Conservation (phyloP, 805 yeast species). For the Cyberlindnera veronae region DNA sequence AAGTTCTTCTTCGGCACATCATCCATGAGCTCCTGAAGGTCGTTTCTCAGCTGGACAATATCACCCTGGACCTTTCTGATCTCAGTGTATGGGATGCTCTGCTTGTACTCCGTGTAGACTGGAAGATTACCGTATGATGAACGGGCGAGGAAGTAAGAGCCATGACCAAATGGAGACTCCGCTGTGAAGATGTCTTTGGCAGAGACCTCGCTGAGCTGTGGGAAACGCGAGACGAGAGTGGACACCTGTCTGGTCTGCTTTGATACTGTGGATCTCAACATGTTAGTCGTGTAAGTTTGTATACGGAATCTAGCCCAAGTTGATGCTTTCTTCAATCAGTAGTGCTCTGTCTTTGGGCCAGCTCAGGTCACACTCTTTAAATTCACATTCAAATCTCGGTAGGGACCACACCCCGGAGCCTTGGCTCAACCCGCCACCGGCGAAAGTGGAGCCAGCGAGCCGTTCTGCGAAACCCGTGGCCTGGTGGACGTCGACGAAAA, state of each 20-base stretch:
- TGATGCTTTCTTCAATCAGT: neutral
- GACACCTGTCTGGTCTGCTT: conserved; percentile 16
- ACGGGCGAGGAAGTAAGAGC: conserved; percentile 38
- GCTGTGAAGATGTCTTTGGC: conserved; percentile 27
- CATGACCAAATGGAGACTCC: conserved; percentile 25
- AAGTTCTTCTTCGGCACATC: conserved; percentile 44
- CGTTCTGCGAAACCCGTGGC: too few species aligned
- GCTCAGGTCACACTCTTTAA: too few species aligned
- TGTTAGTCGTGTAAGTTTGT: neutral
- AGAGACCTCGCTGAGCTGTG: conserved; percentile 29
- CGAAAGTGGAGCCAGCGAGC: too few species aligned
- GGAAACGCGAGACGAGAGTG: conserved; percentile 21
- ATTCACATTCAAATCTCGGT: too few species aligned
- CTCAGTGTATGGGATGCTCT: conserved; percentile 64
- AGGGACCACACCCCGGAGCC: too few species aligned
- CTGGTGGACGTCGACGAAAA: too few species aligned
- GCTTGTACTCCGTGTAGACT: conserved; percentile 68
- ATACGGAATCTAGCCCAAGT: neutral
- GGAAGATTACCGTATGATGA: conserved; percentile 70
- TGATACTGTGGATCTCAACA: conserved; percentile 7
- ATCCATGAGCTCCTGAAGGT: conserved; percentile 51
- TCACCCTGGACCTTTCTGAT: conserved; percentile 71
- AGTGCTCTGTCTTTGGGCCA: too few species aligned
- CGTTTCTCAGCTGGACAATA: conserved; percentile 59
- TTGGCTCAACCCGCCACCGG: too few species aligned